A percentile compares a stretch with the other conserved stretches of the same genome.
phyloP scores from a whole-genome alignment of 768 basidiomycete species.

The Podaxis sp. region DNA sequence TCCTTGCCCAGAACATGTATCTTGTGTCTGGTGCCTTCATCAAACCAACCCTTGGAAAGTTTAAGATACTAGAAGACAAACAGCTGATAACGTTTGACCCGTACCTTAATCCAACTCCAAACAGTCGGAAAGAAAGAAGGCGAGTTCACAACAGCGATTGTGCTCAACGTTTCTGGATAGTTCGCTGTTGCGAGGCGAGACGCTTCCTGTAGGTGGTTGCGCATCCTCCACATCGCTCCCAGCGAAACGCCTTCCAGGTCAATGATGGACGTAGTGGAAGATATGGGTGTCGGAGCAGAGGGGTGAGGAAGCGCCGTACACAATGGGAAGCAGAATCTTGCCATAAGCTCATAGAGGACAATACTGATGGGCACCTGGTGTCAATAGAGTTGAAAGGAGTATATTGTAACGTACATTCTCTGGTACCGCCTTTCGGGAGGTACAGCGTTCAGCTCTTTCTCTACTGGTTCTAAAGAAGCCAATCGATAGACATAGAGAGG shows the following conservation, averaged over 20 bases:
- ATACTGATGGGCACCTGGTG: conserved; percentile 33
- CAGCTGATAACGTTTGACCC: neutral
- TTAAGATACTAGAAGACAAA: neutral
- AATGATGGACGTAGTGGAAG: conserved; percentile 62
- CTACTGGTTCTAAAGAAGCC: conserved; percentile 51
- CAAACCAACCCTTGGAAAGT: conserved; percentile 61
- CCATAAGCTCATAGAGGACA: conserved; percentile 64
- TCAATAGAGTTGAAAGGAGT: neutral
- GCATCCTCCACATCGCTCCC: conserved; percentile 62
- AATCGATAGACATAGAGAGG: conserved; percentile 78
- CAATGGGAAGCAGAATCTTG: conserved; percentile 57
- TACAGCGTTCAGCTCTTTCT: conserved; percentile 56
- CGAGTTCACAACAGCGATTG: conserved; percentile 70
- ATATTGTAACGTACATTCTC: conserved; percentile 53
- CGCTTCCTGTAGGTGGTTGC: conserved; percentile 71
- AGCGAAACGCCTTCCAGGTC: conserved; percentile 66
- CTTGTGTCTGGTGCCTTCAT: conserved; percentile 73
- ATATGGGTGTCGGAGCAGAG: conserved; percentile 47
- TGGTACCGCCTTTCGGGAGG: conserved; percentile 55
- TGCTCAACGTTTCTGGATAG: conserved; percentile 74
- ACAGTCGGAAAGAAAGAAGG: conserved; percentile 80
- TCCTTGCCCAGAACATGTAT: conserved; percentile 69
- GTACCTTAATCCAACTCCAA: conserved; percentile 81
- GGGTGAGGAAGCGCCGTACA: conserved; percentile 58
- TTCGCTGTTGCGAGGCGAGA: conserved; percentile 71